These are phyloP conservation scores for Ophiocordyceps camponoti-floridani DNA, from an alignment of 2,329 filamentous ascomycete genomes.

Conservation along the genomic window DNA sequence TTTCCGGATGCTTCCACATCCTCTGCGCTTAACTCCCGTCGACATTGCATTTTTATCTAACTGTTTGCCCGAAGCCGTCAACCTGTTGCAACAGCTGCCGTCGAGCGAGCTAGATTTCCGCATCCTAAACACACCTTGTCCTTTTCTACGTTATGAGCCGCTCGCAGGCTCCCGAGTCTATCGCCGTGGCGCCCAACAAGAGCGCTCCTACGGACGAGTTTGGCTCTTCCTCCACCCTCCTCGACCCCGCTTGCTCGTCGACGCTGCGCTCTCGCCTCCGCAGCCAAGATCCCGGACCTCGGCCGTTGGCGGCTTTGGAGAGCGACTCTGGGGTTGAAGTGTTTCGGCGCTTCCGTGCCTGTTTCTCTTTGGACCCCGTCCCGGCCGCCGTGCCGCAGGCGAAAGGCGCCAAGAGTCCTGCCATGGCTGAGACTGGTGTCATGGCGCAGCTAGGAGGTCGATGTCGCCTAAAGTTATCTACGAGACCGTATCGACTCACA, in stretches of 20 bases:
- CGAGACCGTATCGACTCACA: background rate
- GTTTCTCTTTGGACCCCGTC: slow-evolving; percentile 2
- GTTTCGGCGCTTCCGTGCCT: slow-evolving; percentile 9
- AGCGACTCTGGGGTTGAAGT: slow-evolving; percentile 3
- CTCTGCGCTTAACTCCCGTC: background rate
- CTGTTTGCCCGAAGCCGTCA: too few relatives aligned
- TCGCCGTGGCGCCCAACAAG: background rate
- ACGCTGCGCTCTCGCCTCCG: slow-evolving; percentile 12
- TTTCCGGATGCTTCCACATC: too few relatives aligned
- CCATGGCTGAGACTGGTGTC: background rate
- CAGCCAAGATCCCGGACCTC: slow-evolving; percentile 5
- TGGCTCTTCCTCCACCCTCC: background rate
- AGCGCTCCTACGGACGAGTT: background rate
- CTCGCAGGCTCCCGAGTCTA: background rate
- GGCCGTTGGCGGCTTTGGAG: slow-evolving; percentile 1
- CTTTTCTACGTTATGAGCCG: background rate
- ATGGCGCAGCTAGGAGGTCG: slow-evolving; percentile 7
- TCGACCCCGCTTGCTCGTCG: slow-evolving; percentile 5
- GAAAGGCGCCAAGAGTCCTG: background rate
- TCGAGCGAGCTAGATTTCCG: too few relatives aligned
- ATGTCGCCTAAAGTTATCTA: background rate
- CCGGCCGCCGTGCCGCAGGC: background rate
- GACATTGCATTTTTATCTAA: background rate
- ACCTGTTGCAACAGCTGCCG: too few relatives aligned
- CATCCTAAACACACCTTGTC: too few relatives aligned